Evolutionary conservation across 257 asterid species (phyloP), one percentile per base, ranked within the genome.

Genomic region (Misopates orontium): DNA sequence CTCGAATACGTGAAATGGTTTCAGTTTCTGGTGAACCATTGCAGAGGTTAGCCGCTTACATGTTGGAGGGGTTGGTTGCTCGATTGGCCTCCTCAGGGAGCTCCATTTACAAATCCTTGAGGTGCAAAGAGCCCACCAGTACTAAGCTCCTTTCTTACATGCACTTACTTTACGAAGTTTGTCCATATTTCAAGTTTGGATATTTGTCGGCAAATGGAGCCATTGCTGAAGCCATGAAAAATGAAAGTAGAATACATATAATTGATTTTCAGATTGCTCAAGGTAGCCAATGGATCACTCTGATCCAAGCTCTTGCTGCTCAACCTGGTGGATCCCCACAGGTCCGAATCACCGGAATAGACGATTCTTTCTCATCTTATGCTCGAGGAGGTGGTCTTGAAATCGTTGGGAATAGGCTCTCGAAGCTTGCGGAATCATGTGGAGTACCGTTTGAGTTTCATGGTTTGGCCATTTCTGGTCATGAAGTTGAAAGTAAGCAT

Each of bases 201-300:
- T 84, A 84, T 77, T 86, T 91, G 95, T 84, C 97, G 0, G 95
- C 96, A 12, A 91, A 91, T 36, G 97, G 96, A 15, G 97, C 96
- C 56, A 91, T 91, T 70, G 97, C 96, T 2, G 95, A 86, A 75
- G 96, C 96, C 19, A 84, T 86, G 87, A 88, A 88, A 77, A 77
- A 82, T 39, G 91, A 84, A 75, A 76, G 77, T 10, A 74, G 71
- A 66, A 86, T 91, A 23, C 98, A 91, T 21, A 88, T 91, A 2
- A 73, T 91, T n/a, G 98, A 91, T 79, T 91, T 91, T 78, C 94
- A 82, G 48, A 84, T 91, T 44, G 91, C 84, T 65, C 98, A 91
- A 49, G 98, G 98, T 39, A 88, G 82, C 71, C 98, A 91, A 55
- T 91, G 98, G 98, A 69, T 88, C 16, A 77, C 98, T 42, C 75